Conservation (phyloP, 768 basidiomycete genomes). For the Russula griseocarnosa region DNA sequence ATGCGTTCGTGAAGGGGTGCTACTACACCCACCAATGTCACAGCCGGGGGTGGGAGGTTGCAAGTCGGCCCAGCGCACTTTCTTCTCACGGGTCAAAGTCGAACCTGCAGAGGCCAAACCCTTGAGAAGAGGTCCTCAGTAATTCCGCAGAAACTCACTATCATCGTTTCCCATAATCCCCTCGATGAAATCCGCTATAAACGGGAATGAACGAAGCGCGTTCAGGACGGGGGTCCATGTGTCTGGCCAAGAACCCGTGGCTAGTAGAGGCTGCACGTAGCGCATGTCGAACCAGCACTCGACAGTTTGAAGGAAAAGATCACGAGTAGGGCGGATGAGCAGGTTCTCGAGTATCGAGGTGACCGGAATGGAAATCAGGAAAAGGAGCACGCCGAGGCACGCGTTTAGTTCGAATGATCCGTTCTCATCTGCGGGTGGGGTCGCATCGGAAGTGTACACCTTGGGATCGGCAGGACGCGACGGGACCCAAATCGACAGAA, state of each 20-base stretch:
- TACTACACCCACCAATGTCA: not conserved
- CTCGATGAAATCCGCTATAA: slow-evolving; percentile 14
- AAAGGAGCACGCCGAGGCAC: slow-evolving; percentile 6
- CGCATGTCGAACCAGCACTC: slow-evolving; percentile 23
- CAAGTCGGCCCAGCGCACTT: no score
- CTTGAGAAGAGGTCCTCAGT: not conserved
- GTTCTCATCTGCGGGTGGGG: not conserved
- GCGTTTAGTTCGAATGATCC: not conserved
- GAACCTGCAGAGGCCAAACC: not conserved
- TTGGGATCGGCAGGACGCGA: not conserved
- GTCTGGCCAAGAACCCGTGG: slow-evolving; percentile 19
- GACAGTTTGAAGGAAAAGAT: slow-evolving; percentile 2
- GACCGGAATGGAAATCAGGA: slow-evolving; percentile 14
- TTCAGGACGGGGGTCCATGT: slow-evolving; percentile 17
- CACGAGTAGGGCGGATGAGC: slow-evolving; percentile 11
- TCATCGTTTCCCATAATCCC: not conserved
- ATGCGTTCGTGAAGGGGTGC: not conserved
- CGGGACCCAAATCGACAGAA: slow-evolving; percentile 13
- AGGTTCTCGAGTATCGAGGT: slow-evolving; percentile 9
- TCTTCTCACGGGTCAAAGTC: no score
- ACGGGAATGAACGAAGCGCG: slow-evolving; percentile 15
- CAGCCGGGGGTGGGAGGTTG: not conserved
- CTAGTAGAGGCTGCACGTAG: slow-evolving; percentile 13
- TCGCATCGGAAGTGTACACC: not conserved
- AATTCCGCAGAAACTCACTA: not conserved